A percentile compares a stretch with the other conserved stretches of the same genome.
Conservation (phyloP, 768 basidiomycete genomes). For the Trametes maxima region DNA sequence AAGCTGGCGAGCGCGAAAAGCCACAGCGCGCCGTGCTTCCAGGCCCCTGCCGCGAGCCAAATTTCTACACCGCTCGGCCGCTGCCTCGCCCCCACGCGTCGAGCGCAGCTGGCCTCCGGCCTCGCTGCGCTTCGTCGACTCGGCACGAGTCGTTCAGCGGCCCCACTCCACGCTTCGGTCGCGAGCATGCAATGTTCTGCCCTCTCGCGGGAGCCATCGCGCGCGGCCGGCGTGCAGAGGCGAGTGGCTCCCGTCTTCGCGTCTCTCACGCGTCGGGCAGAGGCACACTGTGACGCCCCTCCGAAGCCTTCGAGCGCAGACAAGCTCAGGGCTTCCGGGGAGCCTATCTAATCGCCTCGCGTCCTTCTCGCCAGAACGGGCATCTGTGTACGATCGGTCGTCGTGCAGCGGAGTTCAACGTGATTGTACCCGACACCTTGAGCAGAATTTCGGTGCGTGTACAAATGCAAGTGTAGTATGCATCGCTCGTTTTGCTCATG, state of each 20-base stretch:
- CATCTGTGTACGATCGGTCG: background rate
- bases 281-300: too few relatives aligned
- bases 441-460: too few relatives aligned
- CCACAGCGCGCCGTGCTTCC: background rate
- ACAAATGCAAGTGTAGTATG: too few relatives aligned
- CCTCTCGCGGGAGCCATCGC: background rate
- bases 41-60: background rate
- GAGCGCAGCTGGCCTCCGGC: too few relatives aligned
- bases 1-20: background rate
- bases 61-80: background rate
- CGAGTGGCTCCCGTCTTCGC: background rate
- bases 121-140: conserved; percentile 1
- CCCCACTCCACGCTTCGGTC: background rate
- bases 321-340: background rate
- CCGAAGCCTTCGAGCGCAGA: background rate
- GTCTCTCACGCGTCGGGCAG: background rate
- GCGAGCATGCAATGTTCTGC: background rate
- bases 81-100: background rate
- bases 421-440: background rate
- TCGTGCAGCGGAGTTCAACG: background rate
- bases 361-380: background rate
- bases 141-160: conserved; percentile 1
- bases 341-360: conserved; percentile 1
- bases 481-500: too few relatives aligned
- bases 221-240: background rate